A percentile compares a stretch with the other conserved stretches of the same genome.
Conservation (phyloP, 148 eudicot genomes). For the Rhododendron ferrugineum region DNA sequence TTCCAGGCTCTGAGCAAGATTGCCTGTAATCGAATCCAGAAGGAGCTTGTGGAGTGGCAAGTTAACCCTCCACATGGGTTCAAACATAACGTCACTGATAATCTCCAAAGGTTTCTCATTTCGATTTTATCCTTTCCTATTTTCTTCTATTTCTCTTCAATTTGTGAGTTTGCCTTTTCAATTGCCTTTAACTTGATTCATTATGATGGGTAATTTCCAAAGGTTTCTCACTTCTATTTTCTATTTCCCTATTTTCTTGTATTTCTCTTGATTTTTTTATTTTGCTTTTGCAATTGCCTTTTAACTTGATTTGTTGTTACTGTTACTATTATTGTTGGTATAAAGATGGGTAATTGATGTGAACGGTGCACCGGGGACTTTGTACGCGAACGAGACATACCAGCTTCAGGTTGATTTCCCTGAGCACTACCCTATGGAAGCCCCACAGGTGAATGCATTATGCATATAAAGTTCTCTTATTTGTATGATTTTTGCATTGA, state of each 20-base stretch:
- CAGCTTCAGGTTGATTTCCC: constrained; percentile 73
- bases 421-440: constrained; percentile 77
- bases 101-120: constrained; percentile 18
- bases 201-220: constrained; percentile 19
- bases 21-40: constrained; percentile 57
- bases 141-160: background rate
- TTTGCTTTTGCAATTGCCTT: background rate
- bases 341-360: constrained; percentile 68
- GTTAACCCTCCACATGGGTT: constrained; percentile 55
- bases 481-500: no score
- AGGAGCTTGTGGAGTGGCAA: constrained; percentile 66
- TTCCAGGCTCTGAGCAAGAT: constrained; percentile 53
- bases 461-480: background rate
- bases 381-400: constrained; percentile 48
- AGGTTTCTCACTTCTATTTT: background rate
- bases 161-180: background rate
- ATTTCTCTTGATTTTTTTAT: background rate
- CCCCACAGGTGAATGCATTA: constrained; percentile 46
- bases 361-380: constrained; percentile 58
- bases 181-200: background rate
- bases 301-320: background rate
- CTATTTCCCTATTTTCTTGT: background rate
- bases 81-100: constrained; percentile 54
- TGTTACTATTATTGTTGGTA: background rate
- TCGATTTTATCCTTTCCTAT: no score